Evolutionary conservation across 1,284 basidiomycete genomes (phyloP).

Genomic region (Ganoderma multipileum): DNA sequence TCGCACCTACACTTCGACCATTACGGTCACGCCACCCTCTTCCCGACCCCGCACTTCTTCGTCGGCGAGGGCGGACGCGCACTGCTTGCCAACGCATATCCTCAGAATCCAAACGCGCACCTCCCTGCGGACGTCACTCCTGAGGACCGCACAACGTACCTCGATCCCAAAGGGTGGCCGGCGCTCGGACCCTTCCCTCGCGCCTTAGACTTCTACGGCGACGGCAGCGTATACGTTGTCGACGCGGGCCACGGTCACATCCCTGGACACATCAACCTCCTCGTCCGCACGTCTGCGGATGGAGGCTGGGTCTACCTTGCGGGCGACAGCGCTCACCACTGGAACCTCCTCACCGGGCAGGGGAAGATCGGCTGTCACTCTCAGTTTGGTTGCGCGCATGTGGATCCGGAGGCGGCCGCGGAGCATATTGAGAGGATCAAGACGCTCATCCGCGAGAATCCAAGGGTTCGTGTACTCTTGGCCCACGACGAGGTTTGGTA

Average conservation of each 20-base stretch:
- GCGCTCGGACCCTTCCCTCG: slow-evolving; percentile 57
- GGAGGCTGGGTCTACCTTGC: slow-evolving; percentile 65
- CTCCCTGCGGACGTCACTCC: slow-evolving; percentile 50
- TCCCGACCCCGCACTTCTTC: slow-evolving; percentile 53
- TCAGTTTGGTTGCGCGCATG: slow-evolving; percentile 48
- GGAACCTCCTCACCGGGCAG: slow-evolving; percentile 55
- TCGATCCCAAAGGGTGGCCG: slow-evolving; percentile 23
- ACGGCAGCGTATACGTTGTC: slow-evolving; percentile 63
- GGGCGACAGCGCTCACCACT: slow-evolving; percentile 63
- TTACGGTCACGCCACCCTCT: slow-evolving; percentile 50
- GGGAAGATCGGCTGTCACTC: slow-evolving; percentile 45
- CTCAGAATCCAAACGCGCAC: slow-evolving; percentile 36
- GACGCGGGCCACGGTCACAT: slow-evolving; percentile 60
- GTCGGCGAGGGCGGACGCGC: slow-evolving; percentile 46
- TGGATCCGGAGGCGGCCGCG: slow-evolving; percentile 49
- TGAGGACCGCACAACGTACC: slow-evolving; percentile 46
- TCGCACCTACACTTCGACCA: slow-evolving; percentile 44
- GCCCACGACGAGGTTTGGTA: slow-evolving; percentile 64
- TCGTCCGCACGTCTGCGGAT: slow-evolving; percentile 60
- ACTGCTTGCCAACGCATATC: slow-evolving; percentile 47
- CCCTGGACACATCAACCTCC: slow-evolving; percentile 57
- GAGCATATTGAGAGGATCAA: slow-evolving; percentile 51
- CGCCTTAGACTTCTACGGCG: slow-evolving; percentile 59
- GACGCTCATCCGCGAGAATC: slow-evolving; percentile 41
- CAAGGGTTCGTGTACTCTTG: slow-evolving; percentile 53